phyloP scores from a whole-genome alignment of 2,329 filamentous ascomycete genomes.

The Teratosphaeria gauchensis region DNA sequence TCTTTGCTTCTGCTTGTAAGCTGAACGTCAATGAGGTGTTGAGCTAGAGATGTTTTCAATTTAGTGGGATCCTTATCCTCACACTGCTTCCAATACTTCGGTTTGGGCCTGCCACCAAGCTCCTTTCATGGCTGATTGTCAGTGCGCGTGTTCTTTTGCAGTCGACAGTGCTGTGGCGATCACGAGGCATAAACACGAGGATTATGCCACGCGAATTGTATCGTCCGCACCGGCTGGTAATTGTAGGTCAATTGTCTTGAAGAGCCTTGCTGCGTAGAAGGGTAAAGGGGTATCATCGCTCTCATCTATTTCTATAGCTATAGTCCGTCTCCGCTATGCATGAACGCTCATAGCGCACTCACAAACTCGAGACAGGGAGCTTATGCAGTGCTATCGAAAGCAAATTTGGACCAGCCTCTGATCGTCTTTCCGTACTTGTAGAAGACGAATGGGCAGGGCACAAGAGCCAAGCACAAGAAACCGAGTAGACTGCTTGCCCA shows the following conservation, averaged over 20 bases:
- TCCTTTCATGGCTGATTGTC: too few species aligned
- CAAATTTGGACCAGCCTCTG: slow-evolving; percentile 6
- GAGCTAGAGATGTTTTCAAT: too few species aligned
- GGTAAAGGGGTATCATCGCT: neutral
- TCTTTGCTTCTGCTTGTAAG: too few species aligned
- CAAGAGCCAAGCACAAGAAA: slow-evolving; percentile 22
- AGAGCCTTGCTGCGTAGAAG: neutral
- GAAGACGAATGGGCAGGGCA: slow-evolving; percentile 21
- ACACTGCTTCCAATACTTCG: too few species aligned
- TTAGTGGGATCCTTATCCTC: too few species aligned
- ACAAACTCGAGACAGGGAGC: neutral
- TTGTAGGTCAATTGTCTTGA: neutral
- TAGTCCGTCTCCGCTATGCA: neutral
- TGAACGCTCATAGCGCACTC: neutral
- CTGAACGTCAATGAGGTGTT: too few species aligned
- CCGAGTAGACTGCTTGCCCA: slow-evolving; percentile 27
- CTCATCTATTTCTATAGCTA: neutral
- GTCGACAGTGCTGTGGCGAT: neutral
- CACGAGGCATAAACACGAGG: too few species aligned
- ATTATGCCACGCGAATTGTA: neutral
- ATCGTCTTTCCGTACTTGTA: slow-evolving; percentile 21
- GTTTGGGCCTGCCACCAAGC: too few species aligned
- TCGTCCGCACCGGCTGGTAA: neutral
- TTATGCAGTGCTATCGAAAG: neutral
- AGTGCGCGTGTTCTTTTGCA: too few species aligned